Conservation (phyloP, 2,329 filamentous ascomycete genomes). For the Exophiala oligosperma region DNA sequence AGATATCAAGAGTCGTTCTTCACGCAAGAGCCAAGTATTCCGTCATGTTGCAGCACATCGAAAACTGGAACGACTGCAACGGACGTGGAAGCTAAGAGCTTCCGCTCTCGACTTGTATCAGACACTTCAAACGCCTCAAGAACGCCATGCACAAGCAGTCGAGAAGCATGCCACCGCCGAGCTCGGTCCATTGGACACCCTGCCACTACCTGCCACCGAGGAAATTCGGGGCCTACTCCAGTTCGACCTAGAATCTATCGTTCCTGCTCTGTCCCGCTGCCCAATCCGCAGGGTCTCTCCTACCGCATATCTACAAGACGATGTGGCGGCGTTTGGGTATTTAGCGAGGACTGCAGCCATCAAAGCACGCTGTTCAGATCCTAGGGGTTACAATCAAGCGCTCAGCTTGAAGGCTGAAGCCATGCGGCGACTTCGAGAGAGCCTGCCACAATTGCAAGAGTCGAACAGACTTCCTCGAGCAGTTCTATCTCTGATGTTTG, state of each 20-base stretch:
- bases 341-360: conserved; percentile 9
- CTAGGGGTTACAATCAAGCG: conserved; percentile 1
- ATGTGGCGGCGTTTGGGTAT: conserved; percentile 6
- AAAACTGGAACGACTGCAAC: conserved; percentile 10
- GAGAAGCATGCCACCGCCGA: background rate
- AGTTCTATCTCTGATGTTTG: conserved; percentile 7
- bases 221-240: conserved; percentile 8
- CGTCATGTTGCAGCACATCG: conserved; percentile 13
- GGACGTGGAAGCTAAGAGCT: conserved; percentile 8
- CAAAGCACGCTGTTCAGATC: conserved; percentile 2
- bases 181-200: conserved; percentile 8
- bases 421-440: conserved; percentile 8
- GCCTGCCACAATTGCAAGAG: background rate
- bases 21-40: conserved; percentile 11
- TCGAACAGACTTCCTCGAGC: background rate
- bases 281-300: background rate
- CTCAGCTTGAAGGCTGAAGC: conserved; percentile 11
- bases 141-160: background rate
- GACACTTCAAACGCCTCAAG: background rate
- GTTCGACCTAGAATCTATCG: conserved; percentile 3
- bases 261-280: background rate
- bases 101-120: conserved; percentile 2
- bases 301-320: conserved; percentile 10
- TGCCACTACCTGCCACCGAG: conserved; percentile 2
- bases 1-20: conserved; percentile 1